Evolutionary conservation across 2,329 filamentous ascomycete species (phyloP), one percentile per base, ranked within the genome.

Genomic region (Thielaviopsis euricoi): DNA sequence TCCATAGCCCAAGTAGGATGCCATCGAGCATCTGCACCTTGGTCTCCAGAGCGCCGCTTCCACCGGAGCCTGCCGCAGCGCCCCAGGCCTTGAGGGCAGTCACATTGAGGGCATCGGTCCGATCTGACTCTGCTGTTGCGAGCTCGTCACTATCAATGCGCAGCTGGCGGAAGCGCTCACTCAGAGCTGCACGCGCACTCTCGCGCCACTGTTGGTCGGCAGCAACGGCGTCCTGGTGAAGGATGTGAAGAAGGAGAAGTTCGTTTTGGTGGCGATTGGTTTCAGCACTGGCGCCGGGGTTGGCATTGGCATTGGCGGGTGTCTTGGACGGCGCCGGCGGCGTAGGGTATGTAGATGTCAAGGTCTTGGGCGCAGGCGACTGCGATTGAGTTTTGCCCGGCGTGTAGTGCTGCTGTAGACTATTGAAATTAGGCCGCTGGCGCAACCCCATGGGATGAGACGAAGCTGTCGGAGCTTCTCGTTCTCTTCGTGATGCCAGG

Each of bases 331-430:
- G 81, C 2, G 80, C 79, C 0, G 81, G 77, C 0, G 81, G 78
- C 19, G 78, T 78, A 51, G 83, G 74, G 67, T 74, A 76, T 48
- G 75, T 72, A 15, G 79, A 71, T 0, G 78, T 78, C n/a, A 80
- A 71, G 5, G 82, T 80, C 61, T 86, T 86, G 0, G 82, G 79
- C 0, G 77, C 75, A 9, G 74, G 70, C 3, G 72, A 73, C 37
- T 43, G 37, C 29, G 29, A 33, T 22, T 13, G n/a, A n/a, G 25
- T 17, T 64, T 85, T 85, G 51, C 78, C 78, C 0, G 83, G 83
- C 26, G 80, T 83, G 70, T 79, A 85, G 69, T 85, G 81, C 63
- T 86, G 82, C 63, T 86, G 82, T 46, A 80, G 75, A 0, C 78
- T 83, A 53, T 74, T 78, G 68, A 85, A 85, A 52, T 75, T 71